phyloP scores from a whole-genome alignment of 1,284 basidiomycete species.

The Pseudozyma pruni region DNA sequence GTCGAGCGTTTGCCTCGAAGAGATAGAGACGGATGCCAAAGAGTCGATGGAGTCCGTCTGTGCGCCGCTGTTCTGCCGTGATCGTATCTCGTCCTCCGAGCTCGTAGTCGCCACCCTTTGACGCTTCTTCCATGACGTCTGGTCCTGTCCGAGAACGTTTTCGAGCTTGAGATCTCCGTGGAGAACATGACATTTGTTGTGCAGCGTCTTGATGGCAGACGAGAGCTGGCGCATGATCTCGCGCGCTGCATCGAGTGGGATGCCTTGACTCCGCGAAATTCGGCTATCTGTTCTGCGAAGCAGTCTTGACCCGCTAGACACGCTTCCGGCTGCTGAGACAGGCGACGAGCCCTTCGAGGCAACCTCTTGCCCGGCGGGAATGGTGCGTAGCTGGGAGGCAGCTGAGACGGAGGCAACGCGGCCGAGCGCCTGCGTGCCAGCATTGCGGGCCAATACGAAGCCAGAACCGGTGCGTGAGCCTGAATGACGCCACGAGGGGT shows the following conservation, averaged over 20 bases:
- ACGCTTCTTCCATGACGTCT: conserved; percentile 45
- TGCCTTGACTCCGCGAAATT: conserved; percentile 42
- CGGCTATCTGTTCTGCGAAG: conserved; percentile 34
- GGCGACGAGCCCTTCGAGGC: conserved; percentile 38
- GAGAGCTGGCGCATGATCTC: conserved; percentile 91
- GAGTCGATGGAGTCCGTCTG: conserved; percentile 29
- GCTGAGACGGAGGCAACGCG: conserved; percentile 36
- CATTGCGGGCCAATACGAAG: conserved; percentile 22
- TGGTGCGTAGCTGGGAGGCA: conserved; percentile 41
- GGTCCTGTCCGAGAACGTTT: conserved; percentile 77
- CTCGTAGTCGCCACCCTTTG: conserved; percentile 15
- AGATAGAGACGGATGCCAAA: conserved; percentile 39
- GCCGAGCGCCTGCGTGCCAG: conserved; percentile 13
- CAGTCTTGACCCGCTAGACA: conserved; percentile 31
- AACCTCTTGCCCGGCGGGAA: conserved; percentile 38
- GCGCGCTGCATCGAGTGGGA: conserved; percentile 72
- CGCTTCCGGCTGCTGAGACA: conserved; percentile 34
- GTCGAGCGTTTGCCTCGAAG: conserved; percentile 66
- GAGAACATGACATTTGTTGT: conserved; percentile 76
- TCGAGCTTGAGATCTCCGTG: conserved; percentile 85
- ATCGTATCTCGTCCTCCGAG: conserved; percentile 9
- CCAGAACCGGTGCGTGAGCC: conserved; percentile 41
- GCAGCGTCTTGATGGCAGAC: conserved; percentile 84
- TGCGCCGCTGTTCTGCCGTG: conserved; percentile 18
- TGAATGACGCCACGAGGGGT: conserved; percentile 17